phyloP scores from a whole-genome alignment of 306 rosid species.

The Erythrophleum fordii region DNA sequence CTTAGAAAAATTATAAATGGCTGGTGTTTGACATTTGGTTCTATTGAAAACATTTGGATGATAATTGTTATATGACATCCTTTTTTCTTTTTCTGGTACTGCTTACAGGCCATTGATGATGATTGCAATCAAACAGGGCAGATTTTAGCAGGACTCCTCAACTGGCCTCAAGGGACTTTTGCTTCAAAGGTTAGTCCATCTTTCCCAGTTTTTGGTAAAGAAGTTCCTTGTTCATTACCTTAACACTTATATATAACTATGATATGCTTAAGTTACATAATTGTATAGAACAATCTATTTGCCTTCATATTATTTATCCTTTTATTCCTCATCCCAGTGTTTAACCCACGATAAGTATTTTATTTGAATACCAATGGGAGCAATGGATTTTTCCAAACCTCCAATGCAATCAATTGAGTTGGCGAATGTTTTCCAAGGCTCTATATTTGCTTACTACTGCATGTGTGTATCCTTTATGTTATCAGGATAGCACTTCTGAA shows the following conservation, averaged over 20 bases:
- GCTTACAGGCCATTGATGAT: slow-evolving; percentile 85
- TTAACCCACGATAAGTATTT: not conserved
- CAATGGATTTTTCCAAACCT: not conserved
- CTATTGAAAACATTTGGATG: slow-evolving; percentile 6
- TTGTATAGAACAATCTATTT: not conserved
- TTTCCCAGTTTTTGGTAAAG: not conserved
- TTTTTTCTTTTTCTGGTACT: not conserved
- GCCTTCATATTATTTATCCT: not conserved
- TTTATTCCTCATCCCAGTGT: not conserved
- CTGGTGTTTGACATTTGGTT: not conserved
- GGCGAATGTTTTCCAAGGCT: not conserved
- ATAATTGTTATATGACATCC: not conserved
- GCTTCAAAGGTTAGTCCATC: slow-evolving; percentile 81
- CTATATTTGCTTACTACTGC: not conserved
- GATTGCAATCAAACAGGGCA: slow-evolving; percentile 99
- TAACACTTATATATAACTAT: not conserved
- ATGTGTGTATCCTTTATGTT: not conserved
- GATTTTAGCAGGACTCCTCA: slow-evolving; percentile 91
- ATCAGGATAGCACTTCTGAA: not conserved
- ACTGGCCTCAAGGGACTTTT: slow-evolving; percentile 98
- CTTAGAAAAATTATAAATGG: not conserved
- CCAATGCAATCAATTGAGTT: not conserved
- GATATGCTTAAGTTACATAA: not conserved
- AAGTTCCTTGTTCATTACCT: not conserved
- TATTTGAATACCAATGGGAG: not conserved